Percentiles rank a stretch among this genome's conserved stretches.
Evolutionary conservation across 768 basidiomycete species (phyloP).

Genomic region (Hericium rajendrae): DNA sequence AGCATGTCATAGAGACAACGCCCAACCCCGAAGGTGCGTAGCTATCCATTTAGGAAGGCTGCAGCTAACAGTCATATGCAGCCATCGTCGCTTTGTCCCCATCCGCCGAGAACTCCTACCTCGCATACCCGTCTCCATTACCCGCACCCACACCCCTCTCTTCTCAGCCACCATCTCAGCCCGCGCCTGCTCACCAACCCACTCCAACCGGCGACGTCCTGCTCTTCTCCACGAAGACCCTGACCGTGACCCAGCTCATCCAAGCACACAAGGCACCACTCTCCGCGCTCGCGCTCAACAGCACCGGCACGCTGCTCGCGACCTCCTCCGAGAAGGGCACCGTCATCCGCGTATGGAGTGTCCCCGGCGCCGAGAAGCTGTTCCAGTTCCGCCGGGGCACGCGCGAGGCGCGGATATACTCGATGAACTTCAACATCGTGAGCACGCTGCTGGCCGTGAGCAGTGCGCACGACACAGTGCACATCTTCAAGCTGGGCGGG

Average conservation of each 20-base stretch:
- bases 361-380: slow-evolving; percentile 86
- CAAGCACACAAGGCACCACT: slow-evolving; percentile 96
- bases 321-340: slow-evolving; percentile 94
- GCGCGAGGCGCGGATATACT: slow-evolving; percentile 77
- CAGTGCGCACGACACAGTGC: slow-evolving; percentile 90
- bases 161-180: slow-evolving; percentile 28
- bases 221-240: slow-evolving; percentile 86
- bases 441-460: slow-evolving; percentile 82
- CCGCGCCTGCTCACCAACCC: slow-evolving; percentile 20
- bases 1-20: slow-evolving; percentile 96
- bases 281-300: slow-evolving; percentile 78
- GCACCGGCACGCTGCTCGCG: slow-evolving; percentile 81
- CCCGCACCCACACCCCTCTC: slow-evolving; percentile 65
- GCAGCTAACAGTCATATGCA: slow-evolving; percentile 22
- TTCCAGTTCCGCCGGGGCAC: slow-evolving; percentile 94
- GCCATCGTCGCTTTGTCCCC: slow-evolving; percentile 94
- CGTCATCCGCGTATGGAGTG: slow-evolving; percentile 88
- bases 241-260: slow-evolving; percentile 90
- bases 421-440: slow-evolving; percentile 77
- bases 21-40: slow-evolving; percentile 87
- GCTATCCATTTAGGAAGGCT: neutral
- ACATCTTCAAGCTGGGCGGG: slow-evolving; percentile 81
- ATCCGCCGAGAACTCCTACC: slow-evolving; percentile 84
- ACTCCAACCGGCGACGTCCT: slow-evolving; percentile 77
- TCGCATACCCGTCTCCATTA: slow-evolving; percentile 93